Base-by-base conservation (phyloP, 1,284 basidiomycete species). In the Mycena citricolor region DNA sequence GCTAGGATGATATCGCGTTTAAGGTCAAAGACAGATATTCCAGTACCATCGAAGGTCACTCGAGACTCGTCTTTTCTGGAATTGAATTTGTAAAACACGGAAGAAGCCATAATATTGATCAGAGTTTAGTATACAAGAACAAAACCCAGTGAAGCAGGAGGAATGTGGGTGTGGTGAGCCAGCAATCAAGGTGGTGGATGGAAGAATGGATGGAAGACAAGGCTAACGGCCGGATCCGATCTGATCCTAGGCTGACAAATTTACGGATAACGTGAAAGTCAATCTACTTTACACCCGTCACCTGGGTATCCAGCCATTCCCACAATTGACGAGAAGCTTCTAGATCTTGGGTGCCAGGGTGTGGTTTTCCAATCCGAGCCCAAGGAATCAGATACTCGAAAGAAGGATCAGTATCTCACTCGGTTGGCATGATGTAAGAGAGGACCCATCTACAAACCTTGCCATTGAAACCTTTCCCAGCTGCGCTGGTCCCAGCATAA, bases 61-160 rank as follows among this genome's bases (percentile, higher is more conserved):
- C 93, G 79, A 51, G 92, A 94, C 69, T 97, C 94, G 69, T 93
- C 87, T 73, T 81, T 90, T 64, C 93, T 89, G 54, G 94, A 94
- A 66, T 86, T 91, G 85, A 97, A 99, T 69, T 90, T 91, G 82
- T 98, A 99, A 74, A 97, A 98, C 61, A 99, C 93, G 65, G 87
- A 92, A 60, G 91, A 94, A 60, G 87, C 79, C 92, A 94, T 95
- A 64, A 23, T 19, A 63, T 54, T 43, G 46, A 58, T 64, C 47
- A 58, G 44, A 35, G 51, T 47, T 50, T 34, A 52, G 59, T 50
- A 39, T 55, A 55, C n/a, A n/a, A n/a, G n/a, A n/a, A n/a, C n/a
- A n/a, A n/a, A n/a, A n/a, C n/a, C n/a, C n/a, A n/a, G n/a, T n/a
- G n/a, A n/a, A n/a, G n/a, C n/a, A n/a, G n/a, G n/a, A n/a, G n/a